These are phyloP conservation scores for Umbelopsis sp. DNA, from an alignment of 192 early-diverging fungal species.

Conservation along the genomic window DNA sequence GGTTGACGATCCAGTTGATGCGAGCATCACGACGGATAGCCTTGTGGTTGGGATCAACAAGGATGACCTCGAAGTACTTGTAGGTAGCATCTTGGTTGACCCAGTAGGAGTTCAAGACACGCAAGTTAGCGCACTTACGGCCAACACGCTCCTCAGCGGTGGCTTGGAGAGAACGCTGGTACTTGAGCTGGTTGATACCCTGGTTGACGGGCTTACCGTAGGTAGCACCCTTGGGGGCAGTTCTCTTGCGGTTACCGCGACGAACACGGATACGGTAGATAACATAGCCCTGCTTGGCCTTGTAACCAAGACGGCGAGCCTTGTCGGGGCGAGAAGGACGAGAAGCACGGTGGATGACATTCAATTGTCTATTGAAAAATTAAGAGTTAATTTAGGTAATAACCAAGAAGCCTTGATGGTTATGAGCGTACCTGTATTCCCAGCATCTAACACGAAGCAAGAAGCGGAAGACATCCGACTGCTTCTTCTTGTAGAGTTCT, in stretches of 20 bases:
- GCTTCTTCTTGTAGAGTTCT: slow-evolving; percentile 99
- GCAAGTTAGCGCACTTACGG: slow-evolving; percentile 93
- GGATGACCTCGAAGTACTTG: slow-evolving; percentile 99
- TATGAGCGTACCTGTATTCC: slow-evolving; percentile 81
- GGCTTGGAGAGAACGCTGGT: slow-evolving; percentile 88
- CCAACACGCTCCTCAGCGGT: slow-evolving; percentile 98
- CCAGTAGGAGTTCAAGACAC: slow-evolving; percentile 99
- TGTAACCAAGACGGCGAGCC: slow-evolving; percentile 97
- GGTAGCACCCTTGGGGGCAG: slow-evolving; percentile 93
- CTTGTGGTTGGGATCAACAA: slow-evolving; percentile 96
- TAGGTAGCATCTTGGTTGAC: slow-evolving; percentile 98
- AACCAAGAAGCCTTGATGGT: not conserved
- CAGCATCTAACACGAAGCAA: slow-evolving; percentile 94
- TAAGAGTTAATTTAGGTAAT: slow-evolving; percentile 17
- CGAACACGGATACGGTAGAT: slow-evolving; percentile 98
- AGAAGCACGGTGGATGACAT: slow-evolving; percentile 97
- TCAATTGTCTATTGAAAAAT: slow-evolving; percentile 76
- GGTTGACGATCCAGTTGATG: slow-evolving; percentile 98
- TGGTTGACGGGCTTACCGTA: slow-evolving; percentile 97
- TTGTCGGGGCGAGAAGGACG: slow-evolving; percentile 98
- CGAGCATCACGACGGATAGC: slow-evolving; percentile 96
- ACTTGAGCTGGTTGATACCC: slow-evolving; percentile 98
- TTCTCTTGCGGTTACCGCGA: slow-evolving; percentile 96
- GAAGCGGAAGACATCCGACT: slow-evolving; percentile 98
- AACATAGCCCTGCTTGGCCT: slow-evolving; percentile 99